Conservation (phyloP, 371 early-diverging fungal species). For the Mycotypha africana region DNA sequence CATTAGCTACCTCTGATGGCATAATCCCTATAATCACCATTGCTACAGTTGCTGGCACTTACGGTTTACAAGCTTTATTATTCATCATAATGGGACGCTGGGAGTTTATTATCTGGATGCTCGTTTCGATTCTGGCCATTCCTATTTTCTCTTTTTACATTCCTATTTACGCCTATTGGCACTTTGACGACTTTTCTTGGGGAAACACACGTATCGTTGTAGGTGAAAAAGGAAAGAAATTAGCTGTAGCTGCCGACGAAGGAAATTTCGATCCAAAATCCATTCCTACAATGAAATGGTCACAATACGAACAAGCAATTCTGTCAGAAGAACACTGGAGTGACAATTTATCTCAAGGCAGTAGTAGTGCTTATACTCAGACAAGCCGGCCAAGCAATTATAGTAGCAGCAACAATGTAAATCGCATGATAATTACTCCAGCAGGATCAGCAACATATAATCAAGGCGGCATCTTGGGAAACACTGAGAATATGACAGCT, state of each 20-base stretch:
- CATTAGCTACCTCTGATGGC: constrained; percentile 89
- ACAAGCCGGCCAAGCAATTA: constrained; percentile 12
- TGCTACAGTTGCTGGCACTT: constrained; percentile 69
- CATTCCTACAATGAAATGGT: constrained; percentile 77
- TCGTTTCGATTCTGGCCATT: constrained; percentile 82
- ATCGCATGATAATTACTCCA: not conserved
- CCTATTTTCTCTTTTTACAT: constrained; percentile 79
- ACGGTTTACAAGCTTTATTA: constrained; percentile 80
- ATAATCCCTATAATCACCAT: constrained; percentile 72
- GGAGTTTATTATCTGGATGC: constrained; percentile 95
- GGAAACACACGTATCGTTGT: constrained; percentile 92
- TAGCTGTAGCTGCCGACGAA: constrained; percentile 37
- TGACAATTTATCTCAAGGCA: constrained; percentile 31
- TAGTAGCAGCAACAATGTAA: not conserved
- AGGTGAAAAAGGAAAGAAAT: constrained; percentile 73
- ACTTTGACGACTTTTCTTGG: constrained; percentile 97
- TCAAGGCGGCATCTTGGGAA: constrained; percentile 4
- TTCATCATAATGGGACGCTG: constrained; percentile 82
- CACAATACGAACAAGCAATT: constrained; percentile 77
- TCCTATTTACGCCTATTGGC: constrained; percentile 90
- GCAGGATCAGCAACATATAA: constrained; percentile 1
- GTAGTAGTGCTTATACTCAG: constrained; percentile 23
- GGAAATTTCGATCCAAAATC: constrained; percentile 49
- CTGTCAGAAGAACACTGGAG: constrained; percentile 49
- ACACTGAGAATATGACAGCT: constrained; percentile 17